phyloP scores from a whole-genome alignment of 2,329 filamentous ascomycete genomes.

The Bipolaris sorokiniana region DNA sequence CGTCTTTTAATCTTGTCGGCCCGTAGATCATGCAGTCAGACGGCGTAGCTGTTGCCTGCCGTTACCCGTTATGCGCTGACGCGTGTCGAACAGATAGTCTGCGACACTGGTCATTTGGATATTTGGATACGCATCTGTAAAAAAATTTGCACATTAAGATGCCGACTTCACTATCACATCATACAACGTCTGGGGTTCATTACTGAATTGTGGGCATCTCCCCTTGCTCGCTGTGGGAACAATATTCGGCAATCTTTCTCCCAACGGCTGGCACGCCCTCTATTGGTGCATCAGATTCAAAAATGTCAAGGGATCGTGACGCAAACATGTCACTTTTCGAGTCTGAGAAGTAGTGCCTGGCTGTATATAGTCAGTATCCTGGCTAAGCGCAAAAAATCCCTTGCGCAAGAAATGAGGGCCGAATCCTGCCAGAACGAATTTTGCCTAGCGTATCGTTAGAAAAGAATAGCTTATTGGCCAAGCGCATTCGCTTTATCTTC shows the following conservation, averaged over 20 bases:
- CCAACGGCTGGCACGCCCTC: not conserved
- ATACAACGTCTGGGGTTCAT: too few relatives aligned
- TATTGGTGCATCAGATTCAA: not conserved
- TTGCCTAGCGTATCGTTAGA: slow-evolving; percentile 1
- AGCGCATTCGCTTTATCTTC: not conserved
- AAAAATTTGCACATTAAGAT: not conserved
- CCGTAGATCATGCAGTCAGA: not conserved
- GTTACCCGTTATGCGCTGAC: not conserved
- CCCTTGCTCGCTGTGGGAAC: not conserved
- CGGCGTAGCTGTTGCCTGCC: not conserved
- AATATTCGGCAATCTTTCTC: not conserved
- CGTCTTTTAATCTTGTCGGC: not conserved
- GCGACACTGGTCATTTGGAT: not conserved
- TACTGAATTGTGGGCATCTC: too few relatives aligned
- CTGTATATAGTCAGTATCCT: not conserved
- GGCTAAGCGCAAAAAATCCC: slow-evolving; percentile 1
- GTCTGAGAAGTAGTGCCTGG: slow-evolving; percentile 1
- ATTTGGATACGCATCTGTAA: not conserved
- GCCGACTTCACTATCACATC: not conserved
- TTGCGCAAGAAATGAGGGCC: slow-evolving; percentile 5
- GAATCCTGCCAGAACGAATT: slow-evolving; percentile 5
- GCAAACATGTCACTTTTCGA: not conserved
- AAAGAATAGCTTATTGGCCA: not conserved
- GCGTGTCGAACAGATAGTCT: not conserved
- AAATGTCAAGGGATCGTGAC: slow-evolving; percentile 2